Evolutionary conservation across 441 rosid genomes (phyloP).

Genomic region (Viola pubescens): DNA sequence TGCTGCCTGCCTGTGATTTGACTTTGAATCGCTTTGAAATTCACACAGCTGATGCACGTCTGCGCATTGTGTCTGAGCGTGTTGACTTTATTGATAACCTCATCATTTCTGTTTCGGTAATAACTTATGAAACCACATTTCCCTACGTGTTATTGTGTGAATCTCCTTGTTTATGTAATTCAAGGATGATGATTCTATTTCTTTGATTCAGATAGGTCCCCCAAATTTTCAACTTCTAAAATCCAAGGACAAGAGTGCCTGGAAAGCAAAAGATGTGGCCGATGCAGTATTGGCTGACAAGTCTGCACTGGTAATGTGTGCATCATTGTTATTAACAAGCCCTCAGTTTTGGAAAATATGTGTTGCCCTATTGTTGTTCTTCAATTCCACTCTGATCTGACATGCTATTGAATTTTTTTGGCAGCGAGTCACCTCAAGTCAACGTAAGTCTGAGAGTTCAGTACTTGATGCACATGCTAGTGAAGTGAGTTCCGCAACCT

Average conservation of each 20-base stretch:
- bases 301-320: constrained; percentile 65
- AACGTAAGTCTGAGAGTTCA: constrained; percentile 77
- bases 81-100: constrained; percentile 81
- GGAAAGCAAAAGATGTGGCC: constrained; percentile 83
- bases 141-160: not conserved
- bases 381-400: not conserved
- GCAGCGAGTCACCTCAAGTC: constrained; percentile 93
- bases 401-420: constrained; percentile 7
- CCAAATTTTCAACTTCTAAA: constrained; percentile 64
- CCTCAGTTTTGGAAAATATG: constrained; percentile 4
- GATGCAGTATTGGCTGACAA: constrained; percentile 90
- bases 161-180: constrained; percentile 4
- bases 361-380: not conserved
- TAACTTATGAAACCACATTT: constrained; percentile 12
- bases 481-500: constrained; percentile 40
- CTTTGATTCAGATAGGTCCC: constrained; percentile 83
- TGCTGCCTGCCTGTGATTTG: constrained; percentile 5
- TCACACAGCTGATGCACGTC: constrained; percentile 79
- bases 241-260: constrained; percentile 69
- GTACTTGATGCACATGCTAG: constrained; percentile 70
- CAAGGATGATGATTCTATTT: constrained; percentile 25
- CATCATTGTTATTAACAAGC: constrained; percentile 5
- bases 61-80: constrained; percentile 84
- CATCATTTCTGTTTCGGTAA: constrained; percentile 74
- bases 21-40: constrained; percentile 10